These are phyloP conservation scores for Solidago caesia DNA, from an alignment of 129 eudicot genomes.

Conservation along the genomic window DNA sequence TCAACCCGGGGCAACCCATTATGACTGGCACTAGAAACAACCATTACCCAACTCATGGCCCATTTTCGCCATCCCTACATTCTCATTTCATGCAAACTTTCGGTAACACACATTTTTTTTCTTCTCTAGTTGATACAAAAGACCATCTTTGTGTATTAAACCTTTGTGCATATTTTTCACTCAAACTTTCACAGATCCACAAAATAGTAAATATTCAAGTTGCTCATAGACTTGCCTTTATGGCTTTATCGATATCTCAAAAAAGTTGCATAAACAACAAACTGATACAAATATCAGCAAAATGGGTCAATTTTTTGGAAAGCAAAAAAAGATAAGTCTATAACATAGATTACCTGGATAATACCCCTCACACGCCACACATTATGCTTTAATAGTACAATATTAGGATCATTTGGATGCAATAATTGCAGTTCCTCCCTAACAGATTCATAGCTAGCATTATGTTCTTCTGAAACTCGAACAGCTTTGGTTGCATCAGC, in stretches of 20 bases:
- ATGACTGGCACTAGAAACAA: background rate
- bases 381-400: slow-evolving; percentile 58
- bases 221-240: background rate
- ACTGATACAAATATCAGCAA: background rate
- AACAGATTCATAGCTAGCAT: slow-evolving; percentile 52
- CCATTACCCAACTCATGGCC: background rate
- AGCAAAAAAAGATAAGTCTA: background rate
- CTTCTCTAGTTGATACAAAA: background rate
- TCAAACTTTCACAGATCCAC: background rate
- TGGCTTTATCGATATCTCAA: slow-evolving; percentile 5
- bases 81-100: background rate
- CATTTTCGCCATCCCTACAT: background rate
- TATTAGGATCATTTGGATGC: slow-evolving; percentile 65
- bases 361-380: slow-evolving; percentile 83
- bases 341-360: slow-evolving; percentile 47
- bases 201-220: background rate
- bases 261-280: slow-evolving; percentile 6
- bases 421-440: slow-evolving; percentile 48
- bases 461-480: slow-evolving; percentile 62
- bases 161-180: background rate
- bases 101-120: background rate
- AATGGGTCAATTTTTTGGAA: background rate
- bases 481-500: slow-evolving; percentile 36
- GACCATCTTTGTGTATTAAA: background rate
- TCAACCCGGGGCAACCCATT: background rate